Evolutionary conservation across 345 rosid species (phyloP).

Genomic region (Ceriops tagal): DNA sequence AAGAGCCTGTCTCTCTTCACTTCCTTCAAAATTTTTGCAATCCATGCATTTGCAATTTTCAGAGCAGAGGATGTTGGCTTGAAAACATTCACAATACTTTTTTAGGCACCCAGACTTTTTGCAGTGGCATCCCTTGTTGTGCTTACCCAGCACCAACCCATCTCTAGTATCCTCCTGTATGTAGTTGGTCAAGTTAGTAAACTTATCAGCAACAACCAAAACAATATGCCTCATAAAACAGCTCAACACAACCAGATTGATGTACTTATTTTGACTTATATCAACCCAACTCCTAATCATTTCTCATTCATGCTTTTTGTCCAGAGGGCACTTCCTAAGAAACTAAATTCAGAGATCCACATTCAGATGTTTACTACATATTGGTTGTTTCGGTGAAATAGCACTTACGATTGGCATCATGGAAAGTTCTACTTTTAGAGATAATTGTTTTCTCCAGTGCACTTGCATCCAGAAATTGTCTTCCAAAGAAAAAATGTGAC

Average conservation of each 20-base stretch:
- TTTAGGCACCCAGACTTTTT: conserved; percentile 98
- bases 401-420: not conserved
- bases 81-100: conserved; percentile 98
- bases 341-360: not conserved
- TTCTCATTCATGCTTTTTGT: not conserved
- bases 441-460: not conserved
- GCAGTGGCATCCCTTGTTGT: conserved; percentile 99
- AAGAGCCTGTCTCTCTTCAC: conserved; percentile 93
- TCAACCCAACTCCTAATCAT: not conserved
- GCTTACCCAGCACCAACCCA: conserved; percentile 66
- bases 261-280: not conserved
- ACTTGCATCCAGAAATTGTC: not conserved
- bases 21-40: conserved; percentile 97
- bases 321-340: not conserved
- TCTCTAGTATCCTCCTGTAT: conserved; percentile 83
- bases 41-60: conserved; percentile 96
- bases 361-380: not conserved
- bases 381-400: not conserved
- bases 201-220: conserved; percentile 4
- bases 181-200: conserved; percentile 5
- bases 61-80: conserved; percentile 93
- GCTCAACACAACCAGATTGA: not conserved
- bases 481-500: not conserved
- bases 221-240: not conserved
- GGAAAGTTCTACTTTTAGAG: not conserved